phyloP scores from a whole-genome alignment of 2,329 filamentous ascomycete genomes.

The Tolypocladium ophioglossoides region DNA sequence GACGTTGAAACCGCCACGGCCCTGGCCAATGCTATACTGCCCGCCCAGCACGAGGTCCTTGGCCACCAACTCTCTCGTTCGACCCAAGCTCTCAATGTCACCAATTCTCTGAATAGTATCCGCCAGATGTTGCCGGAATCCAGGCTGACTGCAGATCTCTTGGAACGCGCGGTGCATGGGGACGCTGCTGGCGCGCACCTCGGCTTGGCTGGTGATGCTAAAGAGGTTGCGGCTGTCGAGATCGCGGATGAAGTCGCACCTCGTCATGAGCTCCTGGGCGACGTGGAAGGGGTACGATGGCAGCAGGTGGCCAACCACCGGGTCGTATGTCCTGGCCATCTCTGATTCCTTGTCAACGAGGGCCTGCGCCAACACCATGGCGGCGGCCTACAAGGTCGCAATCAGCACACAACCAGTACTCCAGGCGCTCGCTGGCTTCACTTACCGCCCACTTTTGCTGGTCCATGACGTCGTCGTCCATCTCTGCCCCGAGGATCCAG shows the following conservation, averaged over 20 bases:
- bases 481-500: slow-evolving; percentile 60
- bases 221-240: slow-evolving; percentile 95
- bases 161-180: slow-evolving; percentile 92
- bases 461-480: slow-evolving; percentile 98
- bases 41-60: slow-evolving; percentile 87
- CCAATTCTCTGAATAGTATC: slow-evolving; percentile 73
- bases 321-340: slow-evolving; percentile 56
- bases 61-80: slow-evolving; percentile 89
- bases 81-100: slow-evolving; percentile 87
- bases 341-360: slow-evolving; percentile 73
- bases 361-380: slow-evolving; percentile 86
- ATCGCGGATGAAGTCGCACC: slow-evolving; percentile 84
- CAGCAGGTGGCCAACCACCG: slow-evolving; percentile 59
- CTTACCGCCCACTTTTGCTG: slow-evolving; percentile 89
- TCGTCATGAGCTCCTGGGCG: slow-evolving; percentile 87
- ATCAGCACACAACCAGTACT: background rate
- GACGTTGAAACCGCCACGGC: slow-evolving; percentile 28
- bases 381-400: slow-evolving; percentile 51
- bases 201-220: slow-evolving; percentile 78
- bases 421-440: slow-evolving; percentile 12
- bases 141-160: slow-evolving; percentile 64
- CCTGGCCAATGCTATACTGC: slow-evolving; percentile 55
- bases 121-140: slow-evolving; percentile 75
- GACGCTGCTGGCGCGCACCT: slow-evolving; percentile 85
- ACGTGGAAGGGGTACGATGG: slow-evolving; percentile 73